phyloP scores from a whole-genome alignment of 805 yeast species.

The Pichia sporocuriosa region DNA sequence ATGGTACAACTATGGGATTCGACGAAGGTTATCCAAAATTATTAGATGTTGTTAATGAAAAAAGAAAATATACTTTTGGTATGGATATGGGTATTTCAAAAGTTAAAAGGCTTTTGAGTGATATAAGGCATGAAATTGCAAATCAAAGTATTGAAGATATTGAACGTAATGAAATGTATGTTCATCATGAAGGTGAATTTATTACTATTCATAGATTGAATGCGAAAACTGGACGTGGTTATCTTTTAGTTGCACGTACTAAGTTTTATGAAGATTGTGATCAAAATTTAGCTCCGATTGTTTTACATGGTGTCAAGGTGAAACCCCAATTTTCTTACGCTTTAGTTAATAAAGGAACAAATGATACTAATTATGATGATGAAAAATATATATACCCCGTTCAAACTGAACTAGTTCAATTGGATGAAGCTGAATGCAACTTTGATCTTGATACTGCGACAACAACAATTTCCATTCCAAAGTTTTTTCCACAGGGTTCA shows the following conservation, averaged over 20 bases:
- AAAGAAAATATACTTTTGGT: conserved; percentile 49
- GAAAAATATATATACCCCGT: conserved; percentile 44
- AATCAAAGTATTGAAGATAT: conserved; percentile 47
- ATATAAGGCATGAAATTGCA: conserved; percentile 52
- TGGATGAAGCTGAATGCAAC: conserved; percentile 44
- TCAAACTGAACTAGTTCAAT: conserved; percentile 52
- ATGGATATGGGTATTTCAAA: conserved; percentile 79
- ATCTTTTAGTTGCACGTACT: conserved; percentile 81
- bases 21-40: conserved; percentile 86
- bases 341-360: conserved; percentile 34
- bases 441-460: conserved; percentile 35
- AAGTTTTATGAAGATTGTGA: conserved; percentile 50
- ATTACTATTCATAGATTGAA: conserved; percentile 85
- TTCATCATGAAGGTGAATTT: conserved; percentile 89
- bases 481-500: conserved; percentile 79
- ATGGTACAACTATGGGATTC: conserved; percentile 90
- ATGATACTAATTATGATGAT: not conserved
- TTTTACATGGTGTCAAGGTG: conserved; percentile 54
- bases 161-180: conserved; percentile 75
- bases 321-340: conserved; percentile 52
- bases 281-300: conserved; percentile 53
- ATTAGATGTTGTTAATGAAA: conserved; percentile 74
- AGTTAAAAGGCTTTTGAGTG: conserved; percentile 57
- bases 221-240: conserved; percentile 80
- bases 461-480: conserved; percentile 53